Evolutionary conservation across 2,329 filamentous ascomycete genomes (phyloP), one percentile per base, ranked within the genome.

Genomic region (Epichloe typhina): DNA sequence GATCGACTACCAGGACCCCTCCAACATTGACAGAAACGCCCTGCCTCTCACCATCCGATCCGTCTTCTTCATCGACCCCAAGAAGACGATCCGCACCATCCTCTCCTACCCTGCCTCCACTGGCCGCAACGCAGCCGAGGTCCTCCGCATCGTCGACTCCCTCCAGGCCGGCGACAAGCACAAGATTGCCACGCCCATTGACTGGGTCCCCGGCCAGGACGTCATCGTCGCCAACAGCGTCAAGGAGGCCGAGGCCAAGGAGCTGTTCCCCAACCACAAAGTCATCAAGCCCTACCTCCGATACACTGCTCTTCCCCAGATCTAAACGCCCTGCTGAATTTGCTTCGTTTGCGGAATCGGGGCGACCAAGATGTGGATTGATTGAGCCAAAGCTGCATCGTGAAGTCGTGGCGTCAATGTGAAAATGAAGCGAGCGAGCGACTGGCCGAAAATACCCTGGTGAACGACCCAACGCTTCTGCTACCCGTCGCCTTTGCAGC

Each of bases 41-140:
- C 86, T 91, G 60, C 88, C 89, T 51, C 91, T 95, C 72, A 95
- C 90, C 61, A 95, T 96, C 72, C 88, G 90, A 63, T 88, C 86
- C 60, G 90, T 95, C 65, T 95, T 94, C 77, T 77, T 95, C 72
- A 93, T 95, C 68, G 89, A 95, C 74, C 89, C 89, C 57, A 82
- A 80, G 70, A 95, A 95, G 83, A 91, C 84, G 69, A 93, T 95
- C 72, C 84, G 90, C 61, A 82, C 90, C 66, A 94, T 88, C 67
- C 85, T 95, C 74, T 83, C 86, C 65, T 96, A 95, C 76, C 90
- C 90, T 42, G 89, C 90, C 54, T 90, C 85, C 53, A 94, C 88
- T 44, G 90, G 90, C 70, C 82, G 86, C 65, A 90, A 89, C 76
- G 82, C 83, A 55, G 76, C 80, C 59, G 86, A 89, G 76, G 82